phyloP scores from a whole-genome alignment of 768 basidiomycete genomes.

The Kwoniella dejecticola region DNA sequence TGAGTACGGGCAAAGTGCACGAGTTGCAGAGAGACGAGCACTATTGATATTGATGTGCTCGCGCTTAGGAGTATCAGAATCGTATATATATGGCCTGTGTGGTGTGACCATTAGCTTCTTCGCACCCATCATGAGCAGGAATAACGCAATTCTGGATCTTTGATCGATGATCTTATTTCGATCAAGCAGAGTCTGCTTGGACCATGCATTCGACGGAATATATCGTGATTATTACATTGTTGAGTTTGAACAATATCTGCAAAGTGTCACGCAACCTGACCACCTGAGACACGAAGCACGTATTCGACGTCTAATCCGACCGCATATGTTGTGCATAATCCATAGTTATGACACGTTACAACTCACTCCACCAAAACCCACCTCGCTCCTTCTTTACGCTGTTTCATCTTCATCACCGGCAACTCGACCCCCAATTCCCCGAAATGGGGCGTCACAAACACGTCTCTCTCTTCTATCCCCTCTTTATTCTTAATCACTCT shows the following conservation, averaged over 20 bases:
- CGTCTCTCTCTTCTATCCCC: constrained; percentile 57
- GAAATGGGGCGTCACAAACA: constrained; percentile 80
- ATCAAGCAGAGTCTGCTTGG: no score
- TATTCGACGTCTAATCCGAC: no score
- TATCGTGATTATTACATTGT: not conserved
- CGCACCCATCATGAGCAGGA: no score
- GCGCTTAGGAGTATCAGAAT: not conserved
- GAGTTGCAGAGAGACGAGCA: constrained; percentile 11
- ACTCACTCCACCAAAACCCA: constrained; percentile 55
- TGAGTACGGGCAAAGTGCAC: constrained; percentile 6
- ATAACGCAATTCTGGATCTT: no score
- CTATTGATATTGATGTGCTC: constrained; percentile 2
- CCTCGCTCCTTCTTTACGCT: constrained; percentile 54
- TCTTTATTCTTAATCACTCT: constrained; percentile 54
- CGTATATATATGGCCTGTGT: not conserved
- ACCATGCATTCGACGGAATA: no score
- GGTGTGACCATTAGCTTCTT: no score
- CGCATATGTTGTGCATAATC: no score
- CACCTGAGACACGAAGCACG: no score
- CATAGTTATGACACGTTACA: no score
- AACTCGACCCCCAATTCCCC: constrained; percentile 85
- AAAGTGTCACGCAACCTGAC: no score
- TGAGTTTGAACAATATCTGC: no score
- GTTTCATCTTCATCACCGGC: constrained; percentile 65
- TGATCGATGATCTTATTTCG: no score